Conservation (phyloP, 2,329 filamentous ascomycete species). For the Hirsutella minnesotensis region DNA sequence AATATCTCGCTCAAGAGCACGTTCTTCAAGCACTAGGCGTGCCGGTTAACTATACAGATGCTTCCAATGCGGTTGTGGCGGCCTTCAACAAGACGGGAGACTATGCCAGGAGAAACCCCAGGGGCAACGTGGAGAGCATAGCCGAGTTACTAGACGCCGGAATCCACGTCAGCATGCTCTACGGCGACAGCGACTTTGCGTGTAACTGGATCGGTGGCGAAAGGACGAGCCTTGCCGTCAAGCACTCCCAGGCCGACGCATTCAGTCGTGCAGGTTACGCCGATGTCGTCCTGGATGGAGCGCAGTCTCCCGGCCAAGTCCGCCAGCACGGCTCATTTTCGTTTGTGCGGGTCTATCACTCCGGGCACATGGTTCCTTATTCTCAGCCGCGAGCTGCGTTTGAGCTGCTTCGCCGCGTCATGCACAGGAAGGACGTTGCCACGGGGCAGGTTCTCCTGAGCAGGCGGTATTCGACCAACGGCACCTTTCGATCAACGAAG, state of each 20-base stretch:
- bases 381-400: slow-evolving; percentile 47
- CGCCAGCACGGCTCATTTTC: slow-evolving; percentile 46
- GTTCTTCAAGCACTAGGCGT: slow-evolving; percentile 50
- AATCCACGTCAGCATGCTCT: slow-evolving; percentile 60
- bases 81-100: slow-evolving; percentile 52
- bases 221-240: slow-evolving; percentile 51
- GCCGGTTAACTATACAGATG: slow-evolving; percentile 43
- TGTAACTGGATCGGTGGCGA: slow-evolving; percentile 62
- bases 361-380: slow-evolving; percentile 49
- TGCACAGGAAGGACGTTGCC: not conserved
- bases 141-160: slow-evolving; percentile 48
- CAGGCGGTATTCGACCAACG: not conserved
- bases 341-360: slow-evolving; percentile 53
- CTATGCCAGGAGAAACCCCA: slow-evolving; percentile 29
- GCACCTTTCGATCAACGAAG: not conserved
- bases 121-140: slow-evolving; percentile 36
- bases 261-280: slow-evolving; percentile 53
- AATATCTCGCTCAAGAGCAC: slow-evolving; percentile 47
- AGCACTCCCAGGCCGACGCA: slow-evolving; percentile 30
- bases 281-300: slow-evolving; percentile 47
- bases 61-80: slow-evolving; percentile 26
- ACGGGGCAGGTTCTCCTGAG: not conserved
- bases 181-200: slow-evolving; percentile 50
- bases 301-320: slow-evolving; percentile 60
- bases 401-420: slow-evolving; percentile 32